A percentile compares a stretch with the other conserved stretches of the same genome.
These are phyloP conservation scores for Rhodotorula taiwanensis DNA, from an alignment of 768 basidiomycete genomes.

Conservation along the genomic window DNA sequence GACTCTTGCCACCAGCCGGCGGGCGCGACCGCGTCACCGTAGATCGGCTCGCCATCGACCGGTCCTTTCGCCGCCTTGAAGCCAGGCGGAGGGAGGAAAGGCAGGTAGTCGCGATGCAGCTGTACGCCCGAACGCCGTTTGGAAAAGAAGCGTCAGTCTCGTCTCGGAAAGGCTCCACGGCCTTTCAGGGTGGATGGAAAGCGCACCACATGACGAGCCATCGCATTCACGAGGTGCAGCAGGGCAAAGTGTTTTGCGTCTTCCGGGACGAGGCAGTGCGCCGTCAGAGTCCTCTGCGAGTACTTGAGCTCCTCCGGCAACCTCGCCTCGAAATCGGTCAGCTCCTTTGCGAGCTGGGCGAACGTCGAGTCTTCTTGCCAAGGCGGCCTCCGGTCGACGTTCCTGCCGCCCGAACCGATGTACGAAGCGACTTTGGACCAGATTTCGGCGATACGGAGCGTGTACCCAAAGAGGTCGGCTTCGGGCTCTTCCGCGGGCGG, in stretches of 20 bases:
- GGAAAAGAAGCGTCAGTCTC: no score
- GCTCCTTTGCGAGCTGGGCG: slow-evolving; percentile 16
- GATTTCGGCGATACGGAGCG: slow-evolving; percentile 33
- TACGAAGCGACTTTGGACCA: slow-evolving; percentile 31
- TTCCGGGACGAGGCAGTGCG: slow-evolving; percentile 26
- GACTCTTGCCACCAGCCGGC: slow-evolving; percentile 29
- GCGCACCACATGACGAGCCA: slow-evolving; percentile 21
- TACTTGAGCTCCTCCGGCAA: slow-evolving; percentile 26
- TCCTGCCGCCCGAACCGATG: slow-evolving; percentile 31
- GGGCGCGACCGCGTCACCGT: slow-evolving; percentile 2
- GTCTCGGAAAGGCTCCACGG: no score
- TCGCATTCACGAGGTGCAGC: slow-evolving; percentile 27
- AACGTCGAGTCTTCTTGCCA: slow-evolving; percentile 30
- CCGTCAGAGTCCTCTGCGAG: slow-evolving; percentile 23
- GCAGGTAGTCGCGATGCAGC: slow-evolving; percentile 37
- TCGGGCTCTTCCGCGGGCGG: slow-evolving; percentile 18
- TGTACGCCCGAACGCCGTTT: no score
- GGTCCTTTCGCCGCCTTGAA: slow-evolving; percentile 32
- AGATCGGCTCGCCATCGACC: slow-evolving; percentile 34
- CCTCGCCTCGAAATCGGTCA: slow-evolving; percentile 18
- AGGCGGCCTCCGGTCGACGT: slow-evolving; percentile 30
- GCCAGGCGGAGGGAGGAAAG: slow-evolving; percentile 31
- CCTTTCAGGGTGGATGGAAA: not conserved
- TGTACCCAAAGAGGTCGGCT: slow-evolving; percentile 33
- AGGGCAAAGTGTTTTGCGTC: slow-evolving; percentile 33